phyloP scores from a whole-genome alignment of 495 filamentous ascomycete genomes.

The Mytilinidion resinicola region DNA sequence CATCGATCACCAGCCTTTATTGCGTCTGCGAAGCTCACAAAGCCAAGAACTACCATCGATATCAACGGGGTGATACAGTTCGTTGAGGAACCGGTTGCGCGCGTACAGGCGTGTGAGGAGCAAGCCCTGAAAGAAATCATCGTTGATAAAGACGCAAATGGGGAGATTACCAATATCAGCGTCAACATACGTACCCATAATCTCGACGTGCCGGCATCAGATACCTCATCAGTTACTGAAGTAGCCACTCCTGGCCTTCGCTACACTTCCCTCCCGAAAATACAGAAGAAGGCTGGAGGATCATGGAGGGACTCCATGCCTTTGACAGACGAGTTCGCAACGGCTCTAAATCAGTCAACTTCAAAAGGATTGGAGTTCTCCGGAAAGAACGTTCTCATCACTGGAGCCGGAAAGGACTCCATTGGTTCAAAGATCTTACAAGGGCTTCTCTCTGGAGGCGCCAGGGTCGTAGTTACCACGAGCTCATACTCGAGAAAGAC shows the following conservation, averaged over 20 bases:
- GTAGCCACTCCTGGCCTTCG: neutral
- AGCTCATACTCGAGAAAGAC: slow-evolving; percentile 83
- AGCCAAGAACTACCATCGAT: slow-evolving; percentile 80
- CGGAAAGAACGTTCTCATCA: slow-evolving; percentile 92
- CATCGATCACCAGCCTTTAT: slow-evolving; percentile 76
- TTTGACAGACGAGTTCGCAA: slow-evolving; percentile 81
- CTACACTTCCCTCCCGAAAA: slow-evolving; percentile 87
- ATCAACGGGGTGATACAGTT: slow-evolving; percentile 79
- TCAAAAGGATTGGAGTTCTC: slow-evolving; percentile 77
- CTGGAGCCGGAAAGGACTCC: slow-evolving; percentile 90
- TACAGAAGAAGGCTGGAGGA: slow-evolving; percentile 83
- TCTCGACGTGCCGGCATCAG: neutral
- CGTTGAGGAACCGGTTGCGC: slow-evolving; percentile 71
- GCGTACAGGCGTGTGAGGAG: slow-evolving; percentile 71
- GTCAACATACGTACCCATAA: neutral
- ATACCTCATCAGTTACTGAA: neutral
- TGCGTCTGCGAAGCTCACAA: slow-evolving; percentile 86
- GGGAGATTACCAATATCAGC: neutral
- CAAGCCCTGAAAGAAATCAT: slow-evolving; percentile 2
- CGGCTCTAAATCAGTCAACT: slow-evolving; percentile 78
- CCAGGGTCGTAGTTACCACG: slow-evolving; percentile 88
- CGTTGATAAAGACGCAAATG: neutral
- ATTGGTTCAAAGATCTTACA: slow-evolving; percentile 94
- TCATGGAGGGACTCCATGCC: slow-evolving; percentile 98
- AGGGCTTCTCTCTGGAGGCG: slow-evolving; percentile 88